A percentile compares a stretch with the other conserved stretches of the same genome.
Conservation (phyloP, 176 grass and related monocot species). For the Saccharum officinarum region DNA sequence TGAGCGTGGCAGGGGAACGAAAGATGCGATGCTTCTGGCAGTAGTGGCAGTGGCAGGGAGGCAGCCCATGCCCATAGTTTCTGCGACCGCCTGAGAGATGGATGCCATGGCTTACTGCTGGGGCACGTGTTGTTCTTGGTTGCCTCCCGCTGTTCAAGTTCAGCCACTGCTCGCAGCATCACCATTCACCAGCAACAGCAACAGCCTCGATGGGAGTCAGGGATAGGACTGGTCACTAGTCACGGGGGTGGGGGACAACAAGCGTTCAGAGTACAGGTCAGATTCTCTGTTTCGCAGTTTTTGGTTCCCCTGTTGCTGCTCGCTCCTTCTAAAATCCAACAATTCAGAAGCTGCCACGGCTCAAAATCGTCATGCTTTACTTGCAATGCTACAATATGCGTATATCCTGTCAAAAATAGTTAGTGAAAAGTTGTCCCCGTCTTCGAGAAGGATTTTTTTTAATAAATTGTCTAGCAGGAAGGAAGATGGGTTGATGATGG, state of each 20-base stretch:
- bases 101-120: not conserved
- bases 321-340: not conserved
- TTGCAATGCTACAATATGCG: not conserved
- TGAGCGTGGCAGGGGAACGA: not conserved
- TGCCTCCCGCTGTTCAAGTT: not conserved
- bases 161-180: not conserved
- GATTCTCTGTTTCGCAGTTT: not conserved
- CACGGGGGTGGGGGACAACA: not conserved
- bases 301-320: not conserved
- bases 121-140: too few species aligned
- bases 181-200: not conserved
- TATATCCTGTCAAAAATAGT: not conserved
- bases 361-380: not conserved
- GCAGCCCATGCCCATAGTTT: not conserved
- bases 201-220: not conserved
- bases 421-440: not conserved
- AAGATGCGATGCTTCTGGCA: constrained; percentile 11
- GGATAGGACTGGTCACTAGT: not conserved
- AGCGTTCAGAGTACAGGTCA: not conserved
- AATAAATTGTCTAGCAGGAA: not conserved
- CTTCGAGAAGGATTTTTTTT: too few species aligned
- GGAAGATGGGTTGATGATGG: not conserved
- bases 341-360: not conserved
- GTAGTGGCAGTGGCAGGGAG: not conserved
- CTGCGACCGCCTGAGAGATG: not conserved